Percentiles rank a stretch among this genome's conserved stretches.
Evolutionary conservation across 2,329 filamentous ascomycete species (phyloP).

Genomic region (Fusarium sambucinum): DNA sequence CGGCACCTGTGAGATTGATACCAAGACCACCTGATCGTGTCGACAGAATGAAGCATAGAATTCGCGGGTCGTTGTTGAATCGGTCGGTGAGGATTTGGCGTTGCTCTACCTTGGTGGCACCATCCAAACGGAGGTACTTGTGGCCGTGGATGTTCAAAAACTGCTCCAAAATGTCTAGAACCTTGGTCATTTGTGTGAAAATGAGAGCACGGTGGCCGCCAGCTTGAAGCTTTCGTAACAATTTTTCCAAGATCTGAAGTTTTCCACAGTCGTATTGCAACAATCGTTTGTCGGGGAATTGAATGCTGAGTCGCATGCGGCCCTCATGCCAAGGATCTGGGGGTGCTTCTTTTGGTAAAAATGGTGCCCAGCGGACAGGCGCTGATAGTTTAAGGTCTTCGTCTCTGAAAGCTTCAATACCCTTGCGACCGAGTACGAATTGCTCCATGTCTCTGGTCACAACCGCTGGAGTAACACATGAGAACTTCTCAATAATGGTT

Average conservation of each 20-base stretch:
- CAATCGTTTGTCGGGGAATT: slow-evolving; percentile 96
- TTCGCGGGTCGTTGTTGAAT: slow-evolving; percentile 94
- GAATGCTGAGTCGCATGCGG: slow-evolving; percentile 91
- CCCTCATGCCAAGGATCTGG: slow-evolving; percentile 92
- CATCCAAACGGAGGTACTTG: slow-evolving; percentile 95
- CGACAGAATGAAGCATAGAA: slow-evolving; percentile 94
- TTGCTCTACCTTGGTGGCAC: slow-evolving; percentile 95
- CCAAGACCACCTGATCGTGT: slow-evolving; percentile 94
- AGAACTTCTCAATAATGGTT: slow-evolving; percentile 84
- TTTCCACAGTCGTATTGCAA: slow-evolving; percentile 98
- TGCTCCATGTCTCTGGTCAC: slow-evolving; percentile 82
- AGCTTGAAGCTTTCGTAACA: slow-evolving; percentile 87
- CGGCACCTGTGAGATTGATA: slow-evolving; percentile 95
- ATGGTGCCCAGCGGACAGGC: slow-evolving; percentile 67
- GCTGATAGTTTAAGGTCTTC: slow-evolving; percentile 68
- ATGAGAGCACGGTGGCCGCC: slow-evolving; percentile 95
- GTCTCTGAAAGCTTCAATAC: slow-evolving; percentile 68
- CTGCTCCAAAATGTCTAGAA: slow-evolving; percentile 95
- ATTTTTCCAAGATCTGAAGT: slow-evolving; percentile 86
- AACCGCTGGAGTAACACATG: slow-evolving; percentile 90
- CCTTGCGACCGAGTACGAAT: slow-evolving; percentile 72
- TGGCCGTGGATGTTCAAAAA: slow-evolving; percentile 98
- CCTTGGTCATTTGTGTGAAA: slow-evolving; percentile 99
- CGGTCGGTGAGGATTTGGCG: slow-evolving; percentile 94
- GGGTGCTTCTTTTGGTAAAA: slow-evolving; percentile 66